These are phyloP conservation scores for Dalbergia oliveri DNA, from an alignment of 306 rosid genomes.

Conservation along the genomic window DNA sequence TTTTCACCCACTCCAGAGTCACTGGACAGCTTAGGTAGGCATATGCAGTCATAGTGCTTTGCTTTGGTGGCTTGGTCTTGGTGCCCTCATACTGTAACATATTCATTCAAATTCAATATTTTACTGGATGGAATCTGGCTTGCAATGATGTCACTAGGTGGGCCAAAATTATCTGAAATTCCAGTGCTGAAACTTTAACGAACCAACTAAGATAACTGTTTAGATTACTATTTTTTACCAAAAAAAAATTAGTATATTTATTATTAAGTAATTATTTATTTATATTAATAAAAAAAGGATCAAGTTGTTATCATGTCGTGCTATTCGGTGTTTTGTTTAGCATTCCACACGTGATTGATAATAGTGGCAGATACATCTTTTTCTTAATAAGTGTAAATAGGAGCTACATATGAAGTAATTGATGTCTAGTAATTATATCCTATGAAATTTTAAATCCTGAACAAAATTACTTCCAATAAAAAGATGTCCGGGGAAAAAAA, in stretches of 20 bases:
- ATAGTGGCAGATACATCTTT: too few relatives aligned
- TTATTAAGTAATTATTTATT: too few relatives aligned
- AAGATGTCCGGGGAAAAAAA: too few relatives aligned
- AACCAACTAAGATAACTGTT: slow-evolving; percentile 2
- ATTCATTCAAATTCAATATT: not conserved
- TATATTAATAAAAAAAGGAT: not conserved
- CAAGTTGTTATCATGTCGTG: not conserved
- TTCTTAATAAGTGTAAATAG: too few relatives aligned
- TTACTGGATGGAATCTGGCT: not conserved
- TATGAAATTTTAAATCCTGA: too few relatives aligned
- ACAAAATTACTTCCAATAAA: too few relatives aligned
- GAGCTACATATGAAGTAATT: too few relatives aligned
- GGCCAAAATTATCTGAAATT: not conserved
- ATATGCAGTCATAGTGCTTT: not conserved
- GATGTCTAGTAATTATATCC: too few relatives aligned
- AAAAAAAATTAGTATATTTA: too few relatives aligned
- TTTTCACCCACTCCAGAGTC: not conserved
- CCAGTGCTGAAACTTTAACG: not conserved
- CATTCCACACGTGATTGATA: too few relatives aligned
- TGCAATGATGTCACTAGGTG: not conserved
- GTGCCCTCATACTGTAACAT: not conserved
- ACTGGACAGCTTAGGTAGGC: not conserved
- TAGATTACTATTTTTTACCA: not conserved
- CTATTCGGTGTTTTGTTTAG: not conserved
- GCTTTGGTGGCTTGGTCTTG: too few relatives aligned